These are phyloP conservation scores for Mycena capillaripes DNA, from an alignment of 768 basidiomycete genomes.

Conservation along the genomic window DNA sequence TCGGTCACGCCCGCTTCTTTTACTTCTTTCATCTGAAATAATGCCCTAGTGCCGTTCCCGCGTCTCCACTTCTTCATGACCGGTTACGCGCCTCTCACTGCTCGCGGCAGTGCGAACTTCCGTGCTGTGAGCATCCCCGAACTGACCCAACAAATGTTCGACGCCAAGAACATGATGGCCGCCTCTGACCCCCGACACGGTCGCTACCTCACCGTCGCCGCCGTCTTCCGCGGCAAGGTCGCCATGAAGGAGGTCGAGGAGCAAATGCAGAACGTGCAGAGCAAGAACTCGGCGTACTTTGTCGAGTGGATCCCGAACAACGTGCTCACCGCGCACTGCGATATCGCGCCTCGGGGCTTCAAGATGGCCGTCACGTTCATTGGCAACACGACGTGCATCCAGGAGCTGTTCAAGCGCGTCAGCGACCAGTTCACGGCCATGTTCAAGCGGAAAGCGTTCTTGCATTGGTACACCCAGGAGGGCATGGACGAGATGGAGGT, in stretches of 20 bases:
- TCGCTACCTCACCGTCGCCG: conserved; percentile 97
- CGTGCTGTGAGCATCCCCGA: conserved; percentile 98
- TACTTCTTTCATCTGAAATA: not conserved
- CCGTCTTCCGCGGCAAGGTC: conserved; percentile 98
- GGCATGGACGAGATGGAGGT: conserved; percentile 99
- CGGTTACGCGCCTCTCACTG: conserved; percentile 94
- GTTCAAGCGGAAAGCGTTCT: conserved; percentile 99
- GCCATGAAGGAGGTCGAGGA: conserved; percentile 99
- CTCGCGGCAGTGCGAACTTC: conserved; percentile 95
- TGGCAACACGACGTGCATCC: conserved; percentile 97
- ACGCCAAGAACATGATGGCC: conserved; percentile 99
- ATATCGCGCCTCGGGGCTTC: conserved; percentile 94
- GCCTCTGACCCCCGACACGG: conserved; percentile 97
- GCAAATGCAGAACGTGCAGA: conserved; percentile 97
- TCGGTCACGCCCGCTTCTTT: conserved; percentile 50
- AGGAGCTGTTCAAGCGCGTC: conserved; percentile 99
- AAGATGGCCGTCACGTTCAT: conserved; percentile 99
- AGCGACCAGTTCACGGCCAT: conserved; percentile 98
- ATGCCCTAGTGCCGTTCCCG: conserved; percentile 89
- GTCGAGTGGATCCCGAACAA: conserved; percentile 99
- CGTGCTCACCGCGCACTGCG: conserved; percentile 97
- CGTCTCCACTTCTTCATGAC: conserved; percentile 99
- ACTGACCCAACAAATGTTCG: conserved; percentile 99
- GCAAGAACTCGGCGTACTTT: conserved; percentile 98
- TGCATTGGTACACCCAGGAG: conserved; percentile 99